Evolutionary conservation across 345 rosid species (phyloP).

Genomic region (Syzygium aromaticum): DNA sequence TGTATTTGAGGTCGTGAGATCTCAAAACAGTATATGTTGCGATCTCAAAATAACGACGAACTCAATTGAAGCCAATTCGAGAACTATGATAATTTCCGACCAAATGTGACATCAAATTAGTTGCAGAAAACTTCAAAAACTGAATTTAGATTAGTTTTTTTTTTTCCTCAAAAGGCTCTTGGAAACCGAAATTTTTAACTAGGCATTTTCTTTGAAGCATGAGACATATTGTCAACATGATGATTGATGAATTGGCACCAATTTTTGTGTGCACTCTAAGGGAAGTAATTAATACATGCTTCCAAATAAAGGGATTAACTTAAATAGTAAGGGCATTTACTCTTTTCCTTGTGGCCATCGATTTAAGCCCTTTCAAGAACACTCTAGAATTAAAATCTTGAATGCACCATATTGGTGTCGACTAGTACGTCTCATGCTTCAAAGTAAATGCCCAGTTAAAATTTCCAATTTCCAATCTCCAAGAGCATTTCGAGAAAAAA

Average conservation of each 20-base stretch:
- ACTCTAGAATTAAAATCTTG: accelerated
- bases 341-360: background rate
- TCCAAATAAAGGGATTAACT: background rate
- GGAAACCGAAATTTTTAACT: background rate
- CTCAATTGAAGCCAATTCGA: background rate
- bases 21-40: background rate
- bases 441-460: too few relatives aligned
- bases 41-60: background rate
- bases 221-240: background rate
- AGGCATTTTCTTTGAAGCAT: background rate
- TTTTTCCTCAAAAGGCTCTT: background rate
- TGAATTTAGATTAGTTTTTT: background rate
- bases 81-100: background rate
- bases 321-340: background rate
- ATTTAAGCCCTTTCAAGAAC: background rate
- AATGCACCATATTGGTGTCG: background rate
- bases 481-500: too few relatives aligned
- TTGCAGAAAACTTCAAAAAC: background rate
- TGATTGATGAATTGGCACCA: background rate
- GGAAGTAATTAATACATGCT: background rate
- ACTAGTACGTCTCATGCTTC: too few relatives aligned
- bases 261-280: accelerated
- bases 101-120: background rate
- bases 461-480: too few relatives aligned
- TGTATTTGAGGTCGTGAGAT: background rate